These are phyloP conservation scores for Kernera saxatilis DNA, from an alignment of 345 rosid genomes.

Conservation along the genomic window DNA sequence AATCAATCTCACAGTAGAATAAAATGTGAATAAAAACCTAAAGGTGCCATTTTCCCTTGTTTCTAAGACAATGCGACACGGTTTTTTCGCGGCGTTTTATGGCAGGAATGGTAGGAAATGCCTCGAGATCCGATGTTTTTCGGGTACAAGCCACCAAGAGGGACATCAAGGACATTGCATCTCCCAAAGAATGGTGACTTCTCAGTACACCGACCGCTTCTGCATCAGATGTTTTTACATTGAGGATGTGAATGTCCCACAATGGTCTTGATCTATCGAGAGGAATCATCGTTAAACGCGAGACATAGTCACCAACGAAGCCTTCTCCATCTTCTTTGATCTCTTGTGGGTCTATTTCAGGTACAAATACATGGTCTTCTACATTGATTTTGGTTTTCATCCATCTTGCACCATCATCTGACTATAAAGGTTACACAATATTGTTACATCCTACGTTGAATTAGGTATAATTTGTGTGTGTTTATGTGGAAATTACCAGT, in stretches of 20 bases:
- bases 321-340: constrained; percentile 27
- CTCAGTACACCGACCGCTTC: constrained; percentile 37
- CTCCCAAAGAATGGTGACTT: constrained; percentile 46
- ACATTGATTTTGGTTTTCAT: constrained; percentile 37
- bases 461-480: background rate
- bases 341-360: constrained; percentile 24
- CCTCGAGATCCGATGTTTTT: constrained; percentile 41
- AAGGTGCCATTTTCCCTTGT: too few species aligned
- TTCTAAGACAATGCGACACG: background rate
- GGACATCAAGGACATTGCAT: constrained; percentile 49
- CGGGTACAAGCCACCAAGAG: constrained; percentile 40
- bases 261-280: constrained; percentile 50
- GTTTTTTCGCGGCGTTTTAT: constrained; percentile 16
- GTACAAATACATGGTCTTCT: constrained; percentile 48
- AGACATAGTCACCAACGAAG: constrained; percentile 50
- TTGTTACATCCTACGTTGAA: background rate
- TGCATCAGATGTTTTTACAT: constrained; percentile 51
- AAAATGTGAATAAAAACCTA: too few species aligned
- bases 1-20: background rate
- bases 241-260: constrained; percentile 71
- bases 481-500: constrained; percentile 26
- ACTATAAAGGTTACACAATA: background rate
- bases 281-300: constrained; percentile 40
- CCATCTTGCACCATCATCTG: constrained; percentile 40
- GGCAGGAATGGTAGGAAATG: constrained; percentile 38